A percentile compares a stretch with the other conserved stretches of the same genome.
These are phyloP conservation scores for Coemansia sp. DNA, from an alignment of 192 early-diverging fungal genomes.

Conservation along the genomic window DNA sequence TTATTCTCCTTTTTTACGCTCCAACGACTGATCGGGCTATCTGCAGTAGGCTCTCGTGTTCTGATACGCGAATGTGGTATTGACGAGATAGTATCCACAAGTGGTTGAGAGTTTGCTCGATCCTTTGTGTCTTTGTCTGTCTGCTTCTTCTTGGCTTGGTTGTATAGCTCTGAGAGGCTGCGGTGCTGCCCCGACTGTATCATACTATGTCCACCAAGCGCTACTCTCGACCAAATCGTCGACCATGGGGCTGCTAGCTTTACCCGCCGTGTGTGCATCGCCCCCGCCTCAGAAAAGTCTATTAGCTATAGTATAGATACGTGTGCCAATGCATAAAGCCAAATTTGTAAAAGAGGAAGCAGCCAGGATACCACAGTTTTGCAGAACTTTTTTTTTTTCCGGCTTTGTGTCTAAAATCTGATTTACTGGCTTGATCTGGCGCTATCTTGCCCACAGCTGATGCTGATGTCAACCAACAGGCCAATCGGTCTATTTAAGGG, in stretches of 20 bases:
- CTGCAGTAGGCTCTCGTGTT: neutral
- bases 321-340: neutral
- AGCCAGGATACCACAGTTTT: neutral
- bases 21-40: neutral
- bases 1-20: conserved; percentile 3
- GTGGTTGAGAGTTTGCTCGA: neutral
- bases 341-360: neutral
- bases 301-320: neutral
- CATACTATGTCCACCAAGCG: neutral
- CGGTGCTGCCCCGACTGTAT: conserved; percentile 10
- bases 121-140: conserved; percentile 5
- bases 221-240: neutral
- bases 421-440: neutral
- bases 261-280: conserved; percentile 6
- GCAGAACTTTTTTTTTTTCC: neutral
- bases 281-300: neutral
- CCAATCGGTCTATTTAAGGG: neutral
- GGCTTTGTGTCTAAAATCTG: neutral
- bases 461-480: neutral
- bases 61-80: neutral
- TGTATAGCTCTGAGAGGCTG: conserved; percentile 34
- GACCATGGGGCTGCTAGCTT: neutral
- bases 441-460: neutral
- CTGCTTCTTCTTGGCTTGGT: conserved; percentile 6
- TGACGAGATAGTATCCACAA: neutral